phyloP scores from a whole-genome alignment of 805 yeast species.

The Candida loeiensis region DNA sequence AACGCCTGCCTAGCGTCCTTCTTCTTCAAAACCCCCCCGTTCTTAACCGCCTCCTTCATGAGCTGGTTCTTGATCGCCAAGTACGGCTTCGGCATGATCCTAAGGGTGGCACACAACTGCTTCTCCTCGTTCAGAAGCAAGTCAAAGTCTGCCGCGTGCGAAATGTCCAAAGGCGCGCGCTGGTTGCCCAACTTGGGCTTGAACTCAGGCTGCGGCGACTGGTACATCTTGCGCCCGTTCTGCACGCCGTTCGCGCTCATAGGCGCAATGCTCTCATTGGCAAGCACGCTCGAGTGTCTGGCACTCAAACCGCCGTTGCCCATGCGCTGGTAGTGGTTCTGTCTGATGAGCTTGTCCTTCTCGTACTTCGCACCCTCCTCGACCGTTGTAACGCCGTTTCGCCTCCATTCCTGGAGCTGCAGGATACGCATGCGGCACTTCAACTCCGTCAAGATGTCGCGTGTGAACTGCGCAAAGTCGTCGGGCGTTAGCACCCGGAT shows the following conservation, averaged over 20 bases:
- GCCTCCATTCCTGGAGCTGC: slow-evolving; percentile 91
- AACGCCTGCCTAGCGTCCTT: slow-evolving; percentile 80
- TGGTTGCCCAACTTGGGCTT: slow-evolving; percentile 42
- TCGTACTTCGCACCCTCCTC: slow-evolving; percentile 86
- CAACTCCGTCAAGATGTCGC: slow-evolving; percentile 73
- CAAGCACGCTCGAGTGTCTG: slow-evolving; percentile 17
- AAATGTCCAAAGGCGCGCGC: slow-evolving; percentile 60
- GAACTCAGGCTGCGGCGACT: slow-evolving; percentile 38
- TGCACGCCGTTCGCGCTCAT: slow-evolving; percentile 5
- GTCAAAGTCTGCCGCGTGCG: slow-evolving; percentile 78
- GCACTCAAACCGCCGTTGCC: slow-evolving; percentile 35
- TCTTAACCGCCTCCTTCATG: slow-evolving; percentile 80
- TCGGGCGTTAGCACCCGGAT: slow-evolving; percentile 75
- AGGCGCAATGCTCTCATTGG: slow-evolving; percentile 7
- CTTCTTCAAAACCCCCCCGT: slow-evolving; percentile 80
- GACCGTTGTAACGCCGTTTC: slow-evolving; percentile 78
- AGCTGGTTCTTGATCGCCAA: slow-evolving; percentile 86
- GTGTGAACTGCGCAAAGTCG: slow-evolving; percentile 74
- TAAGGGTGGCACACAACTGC: slow-evolving; percentile 73
- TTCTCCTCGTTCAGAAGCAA: slow-evolving; percentile 86
- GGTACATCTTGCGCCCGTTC: slow-evolving; percentile 21
- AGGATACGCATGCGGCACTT: slow-evolving; percentile 76
- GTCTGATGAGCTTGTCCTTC: slow-evolving; percentile 73
- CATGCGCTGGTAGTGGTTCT: slow-evolving; percentile 58
- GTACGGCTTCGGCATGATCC: slow-evolving; percentile 90